Percentiles rank a stretch among this genome's conserved stretches.
phyloP scores from a whole-genome alignment of 2,329 filamentous ascomycete species.

The Phyllosticta citriasiana region DNA sequence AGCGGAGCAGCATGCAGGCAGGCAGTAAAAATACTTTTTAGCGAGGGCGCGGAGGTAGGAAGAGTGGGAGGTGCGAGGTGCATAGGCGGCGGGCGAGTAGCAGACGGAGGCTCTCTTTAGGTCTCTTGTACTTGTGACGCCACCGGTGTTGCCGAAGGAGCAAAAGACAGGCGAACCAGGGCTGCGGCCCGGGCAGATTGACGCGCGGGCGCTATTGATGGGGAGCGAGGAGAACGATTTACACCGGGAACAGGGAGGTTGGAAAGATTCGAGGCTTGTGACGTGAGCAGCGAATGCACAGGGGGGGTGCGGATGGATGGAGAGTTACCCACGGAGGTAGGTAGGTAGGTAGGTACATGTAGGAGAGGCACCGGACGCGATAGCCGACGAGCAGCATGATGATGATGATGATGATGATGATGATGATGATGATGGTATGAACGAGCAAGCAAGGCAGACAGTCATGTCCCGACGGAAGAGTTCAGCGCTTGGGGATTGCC shows the following conservation, averaged over 20 bases:
- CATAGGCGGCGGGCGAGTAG: neutral
- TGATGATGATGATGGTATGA: neutral
- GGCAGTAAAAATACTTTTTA: neutral
- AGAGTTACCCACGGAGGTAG: neutral
- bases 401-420: too few relatives aligned
- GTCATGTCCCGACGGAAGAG: neutral
- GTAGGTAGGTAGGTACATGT: too few relatives aligned
- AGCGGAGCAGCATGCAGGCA: neutral
- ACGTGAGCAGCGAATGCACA: slow-evolving; percentile 3
- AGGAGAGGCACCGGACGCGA: neutral
- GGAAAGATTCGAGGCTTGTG: slow-evolving; percentile 5
- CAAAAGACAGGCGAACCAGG: slow-evolving; percentile 5
- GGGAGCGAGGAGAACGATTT: slow-evolving; percentile 5
- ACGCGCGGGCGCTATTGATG: slow-evolving; percentile 9
- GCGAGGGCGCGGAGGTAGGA: neutral
- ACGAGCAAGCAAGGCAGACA: neutral
- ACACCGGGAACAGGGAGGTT: slow-evolving; percentile 9
- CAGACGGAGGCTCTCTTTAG: neutral
- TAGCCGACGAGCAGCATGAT: neutral
- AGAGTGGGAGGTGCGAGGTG: neutral
- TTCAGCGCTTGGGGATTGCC: neutral
- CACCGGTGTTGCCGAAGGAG: slow-evolving; percentile 10
- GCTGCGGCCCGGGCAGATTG: slow-evolving; percentile 9
- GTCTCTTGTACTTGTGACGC: slow-evolving; percentile 10
- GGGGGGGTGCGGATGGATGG: neutral